Conservation (phyloP, 1,139 yeast genomes). For the Taphrina wiesneri region DNA sequence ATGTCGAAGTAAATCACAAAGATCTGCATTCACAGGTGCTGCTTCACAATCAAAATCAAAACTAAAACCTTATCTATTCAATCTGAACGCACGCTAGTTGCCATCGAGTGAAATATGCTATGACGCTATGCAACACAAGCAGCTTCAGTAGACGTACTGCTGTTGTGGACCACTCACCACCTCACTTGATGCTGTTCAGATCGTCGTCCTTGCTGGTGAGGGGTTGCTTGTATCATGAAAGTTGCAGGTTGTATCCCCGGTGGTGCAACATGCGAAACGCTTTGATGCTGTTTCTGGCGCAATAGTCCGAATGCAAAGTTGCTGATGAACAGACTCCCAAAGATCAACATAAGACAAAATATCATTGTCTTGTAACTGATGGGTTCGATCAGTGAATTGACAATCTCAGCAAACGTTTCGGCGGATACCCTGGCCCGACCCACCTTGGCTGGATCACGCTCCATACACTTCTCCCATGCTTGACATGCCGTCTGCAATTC, state of each 20-base stretch:
- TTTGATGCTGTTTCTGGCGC: conserved; percentile 29
- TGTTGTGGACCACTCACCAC: neutral
- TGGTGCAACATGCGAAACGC: neutral
- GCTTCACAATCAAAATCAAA: too few species aligned
- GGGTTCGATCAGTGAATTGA: conserved; percentile 73
- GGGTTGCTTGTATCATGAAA: conserved; percentile 32
- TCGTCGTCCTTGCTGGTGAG: conserved; percentile 2
- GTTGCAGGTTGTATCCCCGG: conserved; percentile 22
- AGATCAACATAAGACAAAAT: conserved; percentile 39
- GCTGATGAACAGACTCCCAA: conserved; percentile 42
- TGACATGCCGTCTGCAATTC: conserved; percentile 73
- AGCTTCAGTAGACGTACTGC: neutral
- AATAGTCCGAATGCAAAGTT: conserved; percentile 38
- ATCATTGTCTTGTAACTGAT: conserved; percentile 71
- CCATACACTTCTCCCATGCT: conserved; percentile 82
- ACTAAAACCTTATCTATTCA: too few species aligned
- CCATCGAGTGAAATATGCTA: neutral
- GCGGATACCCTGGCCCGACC: conserved; percentile 78
- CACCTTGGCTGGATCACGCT: conserved; percentile 75
- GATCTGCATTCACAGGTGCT: too few species aligned
- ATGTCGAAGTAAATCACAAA: too few species aligned
- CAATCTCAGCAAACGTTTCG: conserved; percentile 75
- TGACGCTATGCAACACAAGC: neutral
- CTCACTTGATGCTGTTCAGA: neutral
- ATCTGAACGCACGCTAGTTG: too few species aligned